These are phyloP conservation scores for Calonectria pteridis DNA, from an alignment of 2,329 filamentous ascomycete genomes.

Conservation along the genomic window DNA sequence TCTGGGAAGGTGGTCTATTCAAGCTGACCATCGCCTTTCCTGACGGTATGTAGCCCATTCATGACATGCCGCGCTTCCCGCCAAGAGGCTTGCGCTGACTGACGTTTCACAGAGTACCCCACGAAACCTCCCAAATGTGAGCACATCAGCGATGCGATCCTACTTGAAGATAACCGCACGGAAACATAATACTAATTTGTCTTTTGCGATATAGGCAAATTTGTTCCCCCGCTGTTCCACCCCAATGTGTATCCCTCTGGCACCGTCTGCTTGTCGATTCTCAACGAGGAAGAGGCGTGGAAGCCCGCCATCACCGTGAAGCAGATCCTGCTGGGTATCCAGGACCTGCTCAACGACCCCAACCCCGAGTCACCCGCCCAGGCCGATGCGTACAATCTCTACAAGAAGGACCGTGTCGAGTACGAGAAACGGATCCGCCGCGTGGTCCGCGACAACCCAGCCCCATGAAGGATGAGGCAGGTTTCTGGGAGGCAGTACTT, in stretches of 20 bases:
- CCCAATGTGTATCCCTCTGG: conserved; percentile 99
- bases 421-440: conserved; percentile 91
- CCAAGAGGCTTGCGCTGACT: conserved; percentile 29
- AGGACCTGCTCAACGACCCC: conserved; percentile 94
- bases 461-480: conserved; percentile 63
- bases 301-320: conserved; percentile 99
- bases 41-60: conserved; percentile 74
- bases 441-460: conserved; percentile 90
- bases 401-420: conserved; percentile 87
- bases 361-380: conserved; percentile 98
- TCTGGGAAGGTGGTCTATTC: conserved; percentile 98
- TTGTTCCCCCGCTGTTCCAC: conserved; percentile 94
- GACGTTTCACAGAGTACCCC: conserved; percentile 80
- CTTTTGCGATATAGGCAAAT: conserved; percentile 80
- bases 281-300: conserved; percentile 99
- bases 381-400: conserved; percentile 96
- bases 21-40: conserved; percentile 94
- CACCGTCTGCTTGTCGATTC: conserved; percentile 94
- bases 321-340: conserved; percentile 95
- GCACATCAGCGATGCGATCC: conserved; percentile 47
- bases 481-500: conserved; percentile 26
- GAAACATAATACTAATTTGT: conserved; percentile 28
- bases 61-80: conserved; percentile 1
- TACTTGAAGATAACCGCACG: not conserved
- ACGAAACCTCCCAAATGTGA: conserved; percentile 99